Evolutionary conservation across 371 early-diverging fungal genomes (phyloP).

Genomic region (Zychaea mexicana): DNA sequence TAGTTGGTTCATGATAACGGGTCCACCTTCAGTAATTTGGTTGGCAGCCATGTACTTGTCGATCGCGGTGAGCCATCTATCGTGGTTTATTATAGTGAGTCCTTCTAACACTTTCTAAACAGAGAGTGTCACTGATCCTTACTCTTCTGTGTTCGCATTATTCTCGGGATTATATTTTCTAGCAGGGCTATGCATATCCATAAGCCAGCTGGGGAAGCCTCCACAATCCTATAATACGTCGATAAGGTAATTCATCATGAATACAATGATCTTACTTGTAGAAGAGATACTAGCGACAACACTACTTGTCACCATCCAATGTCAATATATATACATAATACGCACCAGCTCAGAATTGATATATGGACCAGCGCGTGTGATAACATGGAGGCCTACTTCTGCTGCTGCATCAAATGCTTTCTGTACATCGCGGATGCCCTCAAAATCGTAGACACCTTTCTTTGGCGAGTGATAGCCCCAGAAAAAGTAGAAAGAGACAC

Average conservation of each 20-base stretch:
- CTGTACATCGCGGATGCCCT: constrained; percentile 26
- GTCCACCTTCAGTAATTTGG: constrained; percentile 16
- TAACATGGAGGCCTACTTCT: constrained; percentile 22
- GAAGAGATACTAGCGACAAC: no score
- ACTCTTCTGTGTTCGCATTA: constrained; percentile 8
- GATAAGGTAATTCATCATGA: no score
- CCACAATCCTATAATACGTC: constrained; percentile 19
- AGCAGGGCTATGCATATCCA: constrained; percentile 1
- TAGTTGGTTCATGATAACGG: constrained; percentile 11
- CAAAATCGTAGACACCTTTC: constrained; percentile 22
- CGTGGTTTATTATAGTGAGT: background rate
- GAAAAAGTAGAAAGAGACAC: constrained; percentile 26
- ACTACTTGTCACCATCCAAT: background rate
- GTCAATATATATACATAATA: background rate
- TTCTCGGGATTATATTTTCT: constrained; percentile 6
- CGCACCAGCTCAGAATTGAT: constrained; percentile 22
- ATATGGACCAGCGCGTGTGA: constrained; percentile 29
- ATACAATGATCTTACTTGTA: background rate
- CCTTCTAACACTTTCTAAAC: background rate
- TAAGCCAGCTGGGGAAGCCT: constrained; percentile 16
- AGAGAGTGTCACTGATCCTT: background rate
- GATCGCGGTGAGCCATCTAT: constrained; percentile 12
- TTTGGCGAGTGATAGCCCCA: constrained; percentile 29
- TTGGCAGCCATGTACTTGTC: constrained; percentile 17
- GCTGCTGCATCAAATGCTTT: constrained; percentile 19